Evolutionary conservation across 495 filamentous ascomycete species (phyloP).

Genomic region (Emericellopsis terricola): DNA sequence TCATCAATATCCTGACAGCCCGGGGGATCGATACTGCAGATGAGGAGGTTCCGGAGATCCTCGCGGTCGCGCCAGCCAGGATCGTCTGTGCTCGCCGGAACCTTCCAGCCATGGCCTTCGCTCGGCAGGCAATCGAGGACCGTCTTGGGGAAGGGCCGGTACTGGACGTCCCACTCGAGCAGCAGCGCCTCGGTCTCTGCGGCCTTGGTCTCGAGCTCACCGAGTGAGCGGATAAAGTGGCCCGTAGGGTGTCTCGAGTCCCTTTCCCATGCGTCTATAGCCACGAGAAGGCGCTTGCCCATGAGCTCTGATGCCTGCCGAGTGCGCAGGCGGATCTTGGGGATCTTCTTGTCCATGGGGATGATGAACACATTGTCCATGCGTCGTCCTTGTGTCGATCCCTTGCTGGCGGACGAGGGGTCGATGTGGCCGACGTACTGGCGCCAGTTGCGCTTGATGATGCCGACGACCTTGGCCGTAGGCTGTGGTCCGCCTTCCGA

Average conservation of each 20-base stretch:
- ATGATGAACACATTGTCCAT: constrained; percentile 89
- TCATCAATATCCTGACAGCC: constrained; percentile 98
- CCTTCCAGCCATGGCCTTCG: constrained; percentile 89
- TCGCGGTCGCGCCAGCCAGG: constrained; percentile 69
- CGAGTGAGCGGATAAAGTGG: constrained; percentile 84
- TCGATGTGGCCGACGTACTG: constrained; percentile 96
- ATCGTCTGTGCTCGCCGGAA: constrained; percentile 56
- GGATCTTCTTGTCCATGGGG: constrained; percentile 93
- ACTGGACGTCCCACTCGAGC: constrained; percentile 93
- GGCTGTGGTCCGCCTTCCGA: constrained; percentile 70
- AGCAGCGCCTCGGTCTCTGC: constrained; percentile 92
- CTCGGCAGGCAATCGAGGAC: constrained; percentile 82
- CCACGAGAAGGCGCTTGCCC: constrained; percentile 84
- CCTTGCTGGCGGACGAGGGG: constrained; percentile 57
- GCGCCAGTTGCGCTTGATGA: constrained; percentile 90
- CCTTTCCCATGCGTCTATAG: constrained; percentile 88
- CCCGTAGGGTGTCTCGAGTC: constrained; percentile 83
- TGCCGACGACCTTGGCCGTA: constrained; percentile 80
- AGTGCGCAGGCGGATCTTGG: constrained; percentile 85
- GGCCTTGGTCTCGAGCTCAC: constrained; percentile 84
- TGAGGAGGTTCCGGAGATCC: constrained; percentile 69
- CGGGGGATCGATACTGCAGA: constrained; percentile 94
- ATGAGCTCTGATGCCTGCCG: constrained; percentile 74
- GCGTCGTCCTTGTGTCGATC: constrained; percentile 49
- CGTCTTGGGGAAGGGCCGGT: constrained; percentile 88